Percentiles rank a stretch among this genome's conserved stretches.
phyloP scores from a whole-genome alignment of 345 rosid genomes.

The Citrus medica region DNA sequence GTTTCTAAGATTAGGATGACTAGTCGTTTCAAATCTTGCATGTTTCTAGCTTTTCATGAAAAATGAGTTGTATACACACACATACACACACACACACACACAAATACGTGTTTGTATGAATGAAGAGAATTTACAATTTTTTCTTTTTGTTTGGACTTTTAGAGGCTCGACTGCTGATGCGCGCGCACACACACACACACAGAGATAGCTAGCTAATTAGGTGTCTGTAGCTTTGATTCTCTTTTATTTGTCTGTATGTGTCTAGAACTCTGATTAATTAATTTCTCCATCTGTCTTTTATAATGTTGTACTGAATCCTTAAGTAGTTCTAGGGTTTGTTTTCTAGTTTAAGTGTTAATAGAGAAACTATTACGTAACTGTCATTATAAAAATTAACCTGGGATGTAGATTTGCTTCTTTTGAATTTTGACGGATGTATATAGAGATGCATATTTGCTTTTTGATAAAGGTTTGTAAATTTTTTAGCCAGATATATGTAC shows the following conservation, averaged over 20 bases:
- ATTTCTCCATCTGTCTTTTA: neutral
- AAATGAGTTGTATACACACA: neutral
- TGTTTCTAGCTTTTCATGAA: neutral
- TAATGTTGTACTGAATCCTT: neutral
- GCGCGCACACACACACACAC: too few species aligned
- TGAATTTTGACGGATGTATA: too few species aligned
- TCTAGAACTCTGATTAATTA: neutral
- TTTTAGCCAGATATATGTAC: neutral
- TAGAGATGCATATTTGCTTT: neutral
- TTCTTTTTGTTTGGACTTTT: neutral
- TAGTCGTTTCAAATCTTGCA: neutral
- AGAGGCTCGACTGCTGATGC: neutral
- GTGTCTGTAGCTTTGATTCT: conserved; percentile 1
- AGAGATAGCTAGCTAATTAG: neutral
- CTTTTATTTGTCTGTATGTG: conserved; percentile 1
- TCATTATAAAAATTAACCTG: neutral
- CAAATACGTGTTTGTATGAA: neutral
- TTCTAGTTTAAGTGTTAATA: neutral
- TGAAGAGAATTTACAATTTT: neutral
- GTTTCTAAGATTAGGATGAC: neutral
- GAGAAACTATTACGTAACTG: neutral
- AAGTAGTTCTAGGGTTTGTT: neutral
- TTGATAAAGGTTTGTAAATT: neutral
- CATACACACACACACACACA: too few species aligned
- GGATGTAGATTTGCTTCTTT: neutral